Conservation (phyloP, 139 green algal species). For the Volvox africanus region DNA sequence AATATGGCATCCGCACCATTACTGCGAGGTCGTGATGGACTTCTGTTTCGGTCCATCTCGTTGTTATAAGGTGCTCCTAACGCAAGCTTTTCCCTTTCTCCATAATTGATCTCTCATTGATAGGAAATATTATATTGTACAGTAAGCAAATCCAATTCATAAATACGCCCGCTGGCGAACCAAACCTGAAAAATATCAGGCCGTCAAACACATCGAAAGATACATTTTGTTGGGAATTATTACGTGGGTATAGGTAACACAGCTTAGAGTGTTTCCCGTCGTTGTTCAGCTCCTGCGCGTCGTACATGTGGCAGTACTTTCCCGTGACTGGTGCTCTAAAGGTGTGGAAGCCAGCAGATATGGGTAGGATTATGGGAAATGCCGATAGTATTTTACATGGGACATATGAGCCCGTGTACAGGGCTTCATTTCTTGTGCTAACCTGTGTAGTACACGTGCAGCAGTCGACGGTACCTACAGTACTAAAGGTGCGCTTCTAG, state of each 20-base stretch:
- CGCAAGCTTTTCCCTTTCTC: background rate
- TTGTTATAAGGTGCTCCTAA: slow-evolving; percentile 23
- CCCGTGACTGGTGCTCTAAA: too few species aligned
- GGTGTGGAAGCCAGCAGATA: too few species aligned
- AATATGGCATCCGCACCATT: slow-evolving; percentile 10
- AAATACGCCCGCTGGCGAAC: background rate
- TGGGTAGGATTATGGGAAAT: too few species aligned
- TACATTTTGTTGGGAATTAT: too few species aligned
- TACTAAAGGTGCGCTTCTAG: background rate
- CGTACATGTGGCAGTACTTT: background rate
- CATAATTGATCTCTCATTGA: background rate
- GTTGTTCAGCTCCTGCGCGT: background rate
- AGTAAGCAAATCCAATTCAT: background rate
- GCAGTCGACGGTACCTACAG: background rate
- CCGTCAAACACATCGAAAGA: background rate
- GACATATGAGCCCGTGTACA: too few species aligned
- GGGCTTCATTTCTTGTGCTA: too few species aligned
- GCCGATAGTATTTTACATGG: too few species aligned
- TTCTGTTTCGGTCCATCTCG: slow-evolving; percentile 29
- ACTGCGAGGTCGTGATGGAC: slow-evolving; percentile 12
- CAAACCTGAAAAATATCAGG: background rate
- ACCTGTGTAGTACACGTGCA: too few species aligned
- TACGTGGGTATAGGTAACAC: background rate
- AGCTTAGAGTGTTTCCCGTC: background rate
- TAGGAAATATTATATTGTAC: background rate